A percentile compares a stretch with the other conserved stretches of the same genome.
Conservation (phyloP, 306 rosid species). For the Benincasa hispida region DNA sequence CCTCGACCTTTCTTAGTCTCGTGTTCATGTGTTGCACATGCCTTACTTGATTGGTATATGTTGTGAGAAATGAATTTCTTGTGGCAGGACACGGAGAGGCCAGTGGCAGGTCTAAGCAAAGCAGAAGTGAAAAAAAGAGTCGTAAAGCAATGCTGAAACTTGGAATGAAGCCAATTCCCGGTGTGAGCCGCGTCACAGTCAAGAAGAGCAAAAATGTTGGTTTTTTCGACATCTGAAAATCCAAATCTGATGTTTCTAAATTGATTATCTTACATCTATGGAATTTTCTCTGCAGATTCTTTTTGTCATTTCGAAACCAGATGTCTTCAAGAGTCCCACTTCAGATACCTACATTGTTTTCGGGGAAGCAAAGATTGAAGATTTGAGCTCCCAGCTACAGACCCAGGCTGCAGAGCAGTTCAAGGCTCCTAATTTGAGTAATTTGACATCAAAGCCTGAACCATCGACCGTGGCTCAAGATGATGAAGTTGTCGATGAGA, state of each 20-base stretch:
- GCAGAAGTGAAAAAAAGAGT: slow-evolving; percentile 97
- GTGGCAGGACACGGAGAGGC: slow-evolving; percentile 28
- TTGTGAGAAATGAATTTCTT: background rate
- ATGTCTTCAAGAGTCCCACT: slow-evolving; percentile 85
- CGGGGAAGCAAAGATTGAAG: slow-evolving; percentile 89
- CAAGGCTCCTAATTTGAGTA: slow-evolving; percentile 63
- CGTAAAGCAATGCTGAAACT: slow-evolving; percentile 95
- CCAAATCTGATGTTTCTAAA: background rate
- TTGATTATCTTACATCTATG: background rate
- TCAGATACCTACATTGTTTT: slow-evolving; percentile 80
- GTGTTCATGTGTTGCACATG: background rate
- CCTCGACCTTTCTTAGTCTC: background rate
- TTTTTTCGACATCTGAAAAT: background rate
- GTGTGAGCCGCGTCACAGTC: slow-evolving; percentile 63
- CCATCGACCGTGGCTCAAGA: slow-evolving; percentile 48
- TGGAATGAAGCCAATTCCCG: slow-evolving; percentile 75
- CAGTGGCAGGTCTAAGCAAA: slow-evolving; percentile 74
- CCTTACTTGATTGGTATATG: background rate
- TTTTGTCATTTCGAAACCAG: slow-evolving; percentile 82
- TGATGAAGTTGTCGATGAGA: slow-evolving; percentile 76
- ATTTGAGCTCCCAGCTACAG: slow-evolving; percentile 80
- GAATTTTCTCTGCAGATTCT: slow-evolving; percentile 31
- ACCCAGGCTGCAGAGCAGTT: slow-evolving; percentile 93
- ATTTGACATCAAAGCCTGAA: slow-evolving; percentile 54
- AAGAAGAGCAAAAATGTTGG: slow-evolving; percentile 15